phyloP scores from a whole-genome alignment of 2,329 filamentous ascomycete genomes.

The Claviceps africana region DNA sequence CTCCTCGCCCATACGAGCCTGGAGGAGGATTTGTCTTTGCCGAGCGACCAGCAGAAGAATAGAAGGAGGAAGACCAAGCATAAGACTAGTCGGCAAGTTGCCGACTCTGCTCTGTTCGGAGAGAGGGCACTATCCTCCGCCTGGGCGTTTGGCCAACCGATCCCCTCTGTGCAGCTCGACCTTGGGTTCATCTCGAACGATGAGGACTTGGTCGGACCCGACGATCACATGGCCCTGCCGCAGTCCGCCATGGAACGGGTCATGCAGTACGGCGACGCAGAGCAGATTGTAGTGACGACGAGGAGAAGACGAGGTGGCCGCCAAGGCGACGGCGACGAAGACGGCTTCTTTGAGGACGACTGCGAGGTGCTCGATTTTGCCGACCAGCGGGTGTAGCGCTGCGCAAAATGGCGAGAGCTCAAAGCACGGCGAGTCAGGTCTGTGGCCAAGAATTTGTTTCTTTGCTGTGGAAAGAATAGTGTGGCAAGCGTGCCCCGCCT shows the following conservation, averaged over 20 bases:
- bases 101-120: background rate
- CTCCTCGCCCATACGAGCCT: constrained; percentile 28
- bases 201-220: constrained; percentile 37
- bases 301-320: constrained; percentile 48
- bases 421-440: too few relatives aligned
- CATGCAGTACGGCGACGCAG: constrained; percentile 47
- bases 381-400: constrained; percentile 44
- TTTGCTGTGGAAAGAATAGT: too few relatives aligned
- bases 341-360: constrained; percentile 83
- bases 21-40: constrained; percentile 23
- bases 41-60: constrained; percentile 25
- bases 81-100: constrained; percentile 7
- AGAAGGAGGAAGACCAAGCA: constrained; percentile 25
- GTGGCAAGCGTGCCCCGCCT: background rate
- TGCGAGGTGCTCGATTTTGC: constrained; percentile 87
- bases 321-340: constrained; percentile 40
- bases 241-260: constrained; percentile 51
- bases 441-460: too few relatives aligned
- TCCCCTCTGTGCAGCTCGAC: constrained; percentile 37
- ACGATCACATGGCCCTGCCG: constrained; percentile 45
- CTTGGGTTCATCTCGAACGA: constrained; percentile 33
- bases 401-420: background rate
- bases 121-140: constrained; percentile 12
- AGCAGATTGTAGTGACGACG: constrained; percentile 73
- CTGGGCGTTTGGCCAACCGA: constrained; percentile 49